A percentile compares a stretch with the other conserved stretches of the same genome.
Evolutionary conservation across 768 basidiomycete species (phyloP).

Genomic region (Podaxis sp.): DNA sequence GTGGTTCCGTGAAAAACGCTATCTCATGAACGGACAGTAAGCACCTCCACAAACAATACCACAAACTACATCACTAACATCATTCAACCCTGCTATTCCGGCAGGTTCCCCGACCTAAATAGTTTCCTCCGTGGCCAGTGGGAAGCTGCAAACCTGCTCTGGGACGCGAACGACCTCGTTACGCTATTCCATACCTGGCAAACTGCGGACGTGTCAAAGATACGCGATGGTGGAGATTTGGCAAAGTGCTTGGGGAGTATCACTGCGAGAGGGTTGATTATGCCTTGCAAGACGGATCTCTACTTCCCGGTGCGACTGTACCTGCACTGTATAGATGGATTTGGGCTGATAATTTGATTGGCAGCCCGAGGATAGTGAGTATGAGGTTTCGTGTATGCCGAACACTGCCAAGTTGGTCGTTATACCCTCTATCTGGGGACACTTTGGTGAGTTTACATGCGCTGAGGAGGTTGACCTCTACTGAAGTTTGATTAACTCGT

Average conservation of each 20-base stretch:
- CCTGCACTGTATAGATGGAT: background rate
- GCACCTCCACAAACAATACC: constrained; percentile 11
- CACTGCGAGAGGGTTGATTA: constrained; percentile 53
- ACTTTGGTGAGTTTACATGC: constrained; percentile 40
- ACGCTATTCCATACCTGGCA: constrained; percentile 52
- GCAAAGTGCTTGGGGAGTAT: constrained; percentile 39
- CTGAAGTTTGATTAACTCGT: background rate
- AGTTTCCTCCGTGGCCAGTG: constrained; percentile 52
- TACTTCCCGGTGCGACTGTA: constrained; percentile 47
- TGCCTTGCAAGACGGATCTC: constrained; percentile 60
- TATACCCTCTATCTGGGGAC: constrained; percentile 60
- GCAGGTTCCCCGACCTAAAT: constrained; percentile 46
- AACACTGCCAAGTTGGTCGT: constrained; percentile 45
- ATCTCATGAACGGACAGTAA: constrained; percentile 42
- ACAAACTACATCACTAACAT: background rate
- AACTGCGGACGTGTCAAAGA: constrained; percentile 44
- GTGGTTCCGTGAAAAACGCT: constrained; percentile 55
- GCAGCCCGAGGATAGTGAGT: constrained; percentile 54
- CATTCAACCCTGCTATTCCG: background rate
- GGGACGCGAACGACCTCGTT: constrained; percentile 60
- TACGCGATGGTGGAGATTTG: constrained; percentile 44
- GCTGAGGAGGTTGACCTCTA: background rate
- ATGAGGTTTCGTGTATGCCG: constrained; percentile 43
- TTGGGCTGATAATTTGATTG: background rate
- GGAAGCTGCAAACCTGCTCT: constrained; percentile 45